Percentiles rank a stretch among this genome's conserved stretches.
phyloP scores from a whole-genome alignment of 1,284 basidiomycete genomes.

The Gastroboletus turbinatus region DNA sequence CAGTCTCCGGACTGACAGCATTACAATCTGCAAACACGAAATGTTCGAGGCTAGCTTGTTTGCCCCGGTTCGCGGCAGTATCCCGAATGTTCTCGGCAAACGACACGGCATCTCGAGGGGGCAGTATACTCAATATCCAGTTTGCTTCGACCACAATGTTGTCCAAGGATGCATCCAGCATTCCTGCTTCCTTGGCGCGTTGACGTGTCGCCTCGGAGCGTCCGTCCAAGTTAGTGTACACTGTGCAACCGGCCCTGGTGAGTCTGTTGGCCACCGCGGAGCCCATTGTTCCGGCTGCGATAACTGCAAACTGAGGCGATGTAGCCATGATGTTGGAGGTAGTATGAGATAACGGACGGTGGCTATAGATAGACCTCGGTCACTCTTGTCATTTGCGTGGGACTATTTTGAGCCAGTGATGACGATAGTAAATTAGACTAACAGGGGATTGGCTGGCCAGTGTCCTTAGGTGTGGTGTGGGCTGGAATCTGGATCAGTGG shows the following conservation, averaged over 20 bases:
- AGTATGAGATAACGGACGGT: constrained; percentile 5
- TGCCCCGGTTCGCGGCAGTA: constrained; percentile 9
- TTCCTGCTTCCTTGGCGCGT: constrained; percentile 53
- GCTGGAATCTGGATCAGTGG: constrained; percentile 20
- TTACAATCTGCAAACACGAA: constrained; percentile 59
- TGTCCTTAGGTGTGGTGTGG: constrained; percentile 11
- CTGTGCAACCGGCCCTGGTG: constrained; percentile 43
- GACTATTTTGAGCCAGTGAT: constrained; percentile 1
- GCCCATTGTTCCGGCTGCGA: constrained; percentile 41
- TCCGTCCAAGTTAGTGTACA: constrained; percentile 51
- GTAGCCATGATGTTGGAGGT: constrained; percentile 17
- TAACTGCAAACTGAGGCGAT: constrained; percentile 22
- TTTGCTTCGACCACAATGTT: constrained; percentile 45
- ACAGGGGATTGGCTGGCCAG: background rate
- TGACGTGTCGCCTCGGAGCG: constrained; percentile 47
- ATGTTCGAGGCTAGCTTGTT: constrained; percentile 9
- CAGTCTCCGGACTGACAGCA: constrained; percentile 53
- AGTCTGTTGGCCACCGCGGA: constrained; percentile 45
- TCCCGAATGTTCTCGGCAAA: constrained; percentile 48
- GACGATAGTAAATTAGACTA: background rate
- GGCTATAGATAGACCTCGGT: constrained; percentile 17
- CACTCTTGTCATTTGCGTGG: constrained; percentile 3
- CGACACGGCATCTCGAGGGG: constrained; percentile 50
- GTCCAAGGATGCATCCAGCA: constrained; percentile 46
- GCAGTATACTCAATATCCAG: constrained; percentile 58